Base-by-base conservation (phyloP, 805 yeast species). In the Pichia cephalocereana region DNA sequence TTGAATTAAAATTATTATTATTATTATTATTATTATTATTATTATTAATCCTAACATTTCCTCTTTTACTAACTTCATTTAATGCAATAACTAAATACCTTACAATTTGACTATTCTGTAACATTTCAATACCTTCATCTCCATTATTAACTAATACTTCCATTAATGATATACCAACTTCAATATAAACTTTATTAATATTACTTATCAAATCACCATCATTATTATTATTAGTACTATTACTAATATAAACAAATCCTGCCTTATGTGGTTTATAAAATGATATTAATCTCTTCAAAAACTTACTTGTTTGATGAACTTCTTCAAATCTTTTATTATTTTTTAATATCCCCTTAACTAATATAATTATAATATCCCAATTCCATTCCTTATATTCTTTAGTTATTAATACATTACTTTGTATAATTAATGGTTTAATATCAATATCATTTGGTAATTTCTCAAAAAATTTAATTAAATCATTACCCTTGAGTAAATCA, bases 211-310 rank as follows among this genome's bases (percentile, higher is more conserved):
- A 5, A 23, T 23, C 26, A 23, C 7, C 26, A 23, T 23, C 23
- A 17, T 8, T 9, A 37, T 18, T 18, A 17, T 15, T 15, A 34
- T 34, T 15, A 15, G 1, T 34, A 15, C 18, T 37, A 11, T 14
- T 27, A 12, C 10, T 5, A 2, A 48, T 36, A 17, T 38, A 36
- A 15, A 85, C 71, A 63, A 89, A 91, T 47, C 96, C 70, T 57
- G 82, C 80, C 65, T 95, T 90, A 68, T 90, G 84, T 0, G 99
- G 99, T 46, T 98, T 72, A 61, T 81, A 91, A 61, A 91, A 93
- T 2, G 96, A 86, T 56, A 90, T 63, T 27, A 93, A 62, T 48
- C 96, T 69, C 60, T 91, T 90, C 61, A 90, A 72, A 57, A 93
- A 87, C 58, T 90, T 91, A 0, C 97, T 88, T 3, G 83, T 82